Conservation (phyloP, 1,284 basidiomycete genomes). For the Chalciporus sp. region DNA sequence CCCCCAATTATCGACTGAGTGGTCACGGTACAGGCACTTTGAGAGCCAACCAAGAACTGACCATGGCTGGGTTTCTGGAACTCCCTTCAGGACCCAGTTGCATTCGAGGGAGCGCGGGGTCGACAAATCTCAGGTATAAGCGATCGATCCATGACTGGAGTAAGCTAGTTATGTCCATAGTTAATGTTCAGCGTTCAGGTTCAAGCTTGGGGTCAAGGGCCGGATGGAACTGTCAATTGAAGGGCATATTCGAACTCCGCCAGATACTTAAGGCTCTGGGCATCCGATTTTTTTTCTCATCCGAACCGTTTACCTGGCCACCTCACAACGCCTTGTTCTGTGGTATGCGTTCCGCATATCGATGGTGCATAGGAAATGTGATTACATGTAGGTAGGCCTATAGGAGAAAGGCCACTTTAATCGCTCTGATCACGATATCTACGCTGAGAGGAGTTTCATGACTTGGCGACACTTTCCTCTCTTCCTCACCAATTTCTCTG, state of each 20-base stretch:
- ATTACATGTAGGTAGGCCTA: constrained; percentile 49
- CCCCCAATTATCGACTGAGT: constrained; percentile 3
- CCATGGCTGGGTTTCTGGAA: constrained; percentile 66
- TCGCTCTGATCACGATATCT: constrained; percentile 69
- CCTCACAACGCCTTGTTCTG: constrained; percentile 50
- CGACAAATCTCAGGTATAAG: constrained; percentile 21
- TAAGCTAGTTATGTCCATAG: constrained; percentile 13
- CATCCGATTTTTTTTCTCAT: constrained; percentile 12
- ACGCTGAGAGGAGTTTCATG: constrained; percentile 84
- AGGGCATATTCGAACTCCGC: constrained; percentile 25
- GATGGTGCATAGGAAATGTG: constrained; percentile 45
- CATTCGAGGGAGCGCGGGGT: constrained; percentile 57
- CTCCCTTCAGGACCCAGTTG: constrained; percentile 50
- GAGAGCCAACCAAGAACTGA: constrained; percentile 30
- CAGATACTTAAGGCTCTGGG: constrained; percentile 13
- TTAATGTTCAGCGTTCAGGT: not conserved
- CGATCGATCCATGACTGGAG: constrained; percentile 28
- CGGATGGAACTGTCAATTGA: no score
- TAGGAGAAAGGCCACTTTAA: constrained; percentile 68
- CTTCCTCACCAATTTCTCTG: not conserved
- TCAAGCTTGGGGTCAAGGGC: not conserved
- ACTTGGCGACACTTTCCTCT: constrained; percentile 55
- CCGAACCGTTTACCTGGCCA: constrained; percentile 39
- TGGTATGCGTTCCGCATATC: constrained; percentile 60
- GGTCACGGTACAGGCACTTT: no score